These are phyloP conservation scores for Penicillium manginii DNA, from an alignment of 495 filamentous ascomycete species.

Conservation along the genomic window DNA sequence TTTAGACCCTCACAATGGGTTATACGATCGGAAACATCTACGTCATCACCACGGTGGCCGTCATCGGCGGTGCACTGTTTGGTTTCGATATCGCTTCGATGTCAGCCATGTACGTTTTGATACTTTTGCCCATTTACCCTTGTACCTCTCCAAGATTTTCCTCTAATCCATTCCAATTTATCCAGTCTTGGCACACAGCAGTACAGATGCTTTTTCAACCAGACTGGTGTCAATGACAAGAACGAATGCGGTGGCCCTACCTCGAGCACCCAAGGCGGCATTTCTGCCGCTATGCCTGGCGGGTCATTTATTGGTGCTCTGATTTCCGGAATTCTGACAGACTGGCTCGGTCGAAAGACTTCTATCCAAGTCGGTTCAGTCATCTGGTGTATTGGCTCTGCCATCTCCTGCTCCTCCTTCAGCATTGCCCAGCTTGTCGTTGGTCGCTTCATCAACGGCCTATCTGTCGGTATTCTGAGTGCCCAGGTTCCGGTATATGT, in stretches of 20 bases:
- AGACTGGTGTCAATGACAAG: slow-evolving; percentile 34
- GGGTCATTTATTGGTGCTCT: slow-evolving; percentile 73
- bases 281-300: slow-evolving; percentile 70
- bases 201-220: slow-evolving; percentile 67
- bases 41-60: slow-evolving; percentile 35
- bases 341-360: slow-evolving; percentile 65
- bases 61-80: slow-evolving; percentile 65
- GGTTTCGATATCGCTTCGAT: slow-evolving; percentile 76
- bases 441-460: slow-evolving; percentile 75
- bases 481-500: slow-evolving; percentile 80
- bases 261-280: slow-evolving; percentile 56
- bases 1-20: slow-evolving; percentile 19
- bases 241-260: slow-evolving; percentile 50
- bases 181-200: slow-evolving; percentile 45
- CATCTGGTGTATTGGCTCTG: slow-evolving; percentile 68
- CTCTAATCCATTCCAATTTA: not conserved
- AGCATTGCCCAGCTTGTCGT: slow-evolving; percentile 73
- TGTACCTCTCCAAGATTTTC: not conserved
- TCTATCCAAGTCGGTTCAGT: slow-evolving; percentile 64
- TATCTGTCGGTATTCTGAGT: slow-evolving; percentile 74
- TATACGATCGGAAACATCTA: slow-evolving; percentile 36
- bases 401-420: slow-evolving; percentile 69
- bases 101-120: slow-evolving; percentile 61
- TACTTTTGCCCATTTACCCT: not conserved
- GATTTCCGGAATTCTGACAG: slow-evolving; percentile 65